A percentile compares a stretch with the other conserved stretches of the same genome.
phyloP scores from a whole-genome alignment of 2,329 filamentous ascomycete genomes.

The Alternaria ventricosa region DNA sequence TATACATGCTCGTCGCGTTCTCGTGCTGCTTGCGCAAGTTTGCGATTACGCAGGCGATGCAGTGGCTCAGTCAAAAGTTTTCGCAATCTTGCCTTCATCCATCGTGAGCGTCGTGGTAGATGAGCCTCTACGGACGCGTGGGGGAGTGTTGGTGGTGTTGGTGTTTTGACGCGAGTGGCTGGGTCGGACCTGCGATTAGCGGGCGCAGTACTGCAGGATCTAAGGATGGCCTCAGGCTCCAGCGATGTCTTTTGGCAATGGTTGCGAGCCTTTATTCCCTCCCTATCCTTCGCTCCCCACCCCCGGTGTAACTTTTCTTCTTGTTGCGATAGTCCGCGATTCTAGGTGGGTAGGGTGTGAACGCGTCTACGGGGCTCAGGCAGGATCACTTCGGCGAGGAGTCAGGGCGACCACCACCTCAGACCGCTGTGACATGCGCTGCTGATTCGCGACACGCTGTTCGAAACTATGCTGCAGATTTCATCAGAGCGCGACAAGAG shows the following conservation, averaged over 20 bases:
- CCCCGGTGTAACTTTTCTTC: background rate
- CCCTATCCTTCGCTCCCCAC: background rate
- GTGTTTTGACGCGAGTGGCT: background rate
- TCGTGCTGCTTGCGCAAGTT: background rate
- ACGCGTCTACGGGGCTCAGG: background rate
- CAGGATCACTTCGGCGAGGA: background rate
- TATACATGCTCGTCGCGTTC: background rate
- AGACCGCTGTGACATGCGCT: background rate
- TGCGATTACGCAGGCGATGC: background rate
- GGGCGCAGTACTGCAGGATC: background rate
- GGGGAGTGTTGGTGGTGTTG: background rate
- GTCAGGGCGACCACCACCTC: background rate
- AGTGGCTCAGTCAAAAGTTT: conserved; percentile 3
- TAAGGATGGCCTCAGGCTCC: background rate
- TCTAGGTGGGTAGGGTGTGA: background rate
- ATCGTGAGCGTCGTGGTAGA: background rate
- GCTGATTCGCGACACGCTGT: background rate
- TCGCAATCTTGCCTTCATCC: background rate
- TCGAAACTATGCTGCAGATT: background rate
- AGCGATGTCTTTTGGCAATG: background rate
- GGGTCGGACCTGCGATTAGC: background rate
- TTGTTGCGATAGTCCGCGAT: background rate
- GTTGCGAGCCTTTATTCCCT: background rate
- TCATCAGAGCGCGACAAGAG: background rate
- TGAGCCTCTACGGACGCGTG: background rate